Conservation (phyloP, 352 stramenopile genomes). For the Globisporangium orthogonon region DNA sequence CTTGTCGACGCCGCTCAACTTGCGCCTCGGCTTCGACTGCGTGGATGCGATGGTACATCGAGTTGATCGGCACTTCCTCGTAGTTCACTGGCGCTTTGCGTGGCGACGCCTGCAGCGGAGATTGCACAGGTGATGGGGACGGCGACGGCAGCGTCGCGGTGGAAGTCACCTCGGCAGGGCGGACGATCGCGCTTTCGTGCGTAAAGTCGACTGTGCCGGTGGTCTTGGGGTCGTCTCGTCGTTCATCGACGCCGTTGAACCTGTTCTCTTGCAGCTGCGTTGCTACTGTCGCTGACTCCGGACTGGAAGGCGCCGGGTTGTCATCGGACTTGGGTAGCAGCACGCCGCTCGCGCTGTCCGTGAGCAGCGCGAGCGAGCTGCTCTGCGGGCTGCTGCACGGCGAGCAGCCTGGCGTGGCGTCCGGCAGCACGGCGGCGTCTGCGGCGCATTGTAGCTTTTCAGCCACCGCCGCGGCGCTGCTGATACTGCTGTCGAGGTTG, state of each 20-base stretch:
- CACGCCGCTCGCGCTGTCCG: constrained; percentile 26
- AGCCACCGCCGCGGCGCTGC: background rate
- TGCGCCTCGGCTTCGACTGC: constrained; percentile 41
- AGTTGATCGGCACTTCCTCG: constrained; percentile 69
- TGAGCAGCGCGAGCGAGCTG: constrained; percentile 23
- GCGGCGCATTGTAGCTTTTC: background rate
- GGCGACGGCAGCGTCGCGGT: background rate
- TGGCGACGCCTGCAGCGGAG: constrained; percentile 8
- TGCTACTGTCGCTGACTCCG: background rate
- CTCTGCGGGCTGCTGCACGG: background rate
- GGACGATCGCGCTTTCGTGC: background rate
- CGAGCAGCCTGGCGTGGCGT: background rate
- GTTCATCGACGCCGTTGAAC: background rate
- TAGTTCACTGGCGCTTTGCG: constrained; percentile 20
- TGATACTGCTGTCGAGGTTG: background rate
- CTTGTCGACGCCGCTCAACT: constrained; percentile 33
- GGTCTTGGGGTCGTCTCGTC: background rate
- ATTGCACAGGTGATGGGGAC: background rate
- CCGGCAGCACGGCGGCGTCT: background rate
- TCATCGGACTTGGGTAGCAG: constrained; percentile 25
- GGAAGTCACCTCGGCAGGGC: background rate
- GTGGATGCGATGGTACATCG: constrained; percentile 71
- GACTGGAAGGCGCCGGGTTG: constrained; percentile 12
- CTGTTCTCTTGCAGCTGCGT: background rate
- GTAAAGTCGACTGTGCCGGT: background rate